Conservation (phyloP, 176 grass and related monocot species). For the Musa itinerans region DNA sequence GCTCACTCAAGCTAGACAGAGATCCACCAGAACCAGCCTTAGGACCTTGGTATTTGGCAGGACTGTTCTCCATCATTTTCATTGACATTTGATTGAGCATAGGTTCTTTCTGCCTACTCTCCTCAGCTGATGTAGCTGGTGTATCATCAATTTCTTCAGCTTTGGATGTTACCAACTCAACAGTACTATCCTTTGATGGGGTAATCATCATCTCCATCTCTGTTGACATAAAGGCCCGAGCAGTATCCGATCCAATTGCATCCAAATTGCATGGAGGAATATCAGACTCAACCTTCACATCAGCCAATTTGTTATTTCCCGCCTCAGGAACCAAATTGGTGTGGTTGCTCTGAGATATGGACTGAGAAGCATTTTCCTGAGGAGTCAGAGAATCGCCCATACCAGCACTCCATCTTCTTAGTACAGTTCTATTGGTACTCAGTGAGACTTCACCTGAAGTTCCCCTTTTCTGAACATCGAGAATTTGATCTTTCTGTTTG, state of each 20-base stretch:
- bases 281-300: constrained; percentile 32
- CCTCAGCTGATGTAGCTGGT: constrained; percentile 58
- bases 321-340: constrained; percentile 24
- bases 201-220: constrained; percentile 27
- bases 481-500: constrained; percentile 69
- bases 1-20: constrained; percentile 35
- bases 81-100: constrained; percentile 94
- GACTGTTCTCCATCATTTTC: constrained; percentile 91
- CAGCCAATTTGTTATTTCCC: constrained; percentile 33
- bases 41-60: constrained; percentile 48
- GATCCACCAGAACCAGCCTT: constrained; percentile 28
- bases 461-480: constrained; percentile 60
- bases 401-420: constrained; percentile 94
- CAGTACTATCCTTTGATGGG: constrained; percentile 27
- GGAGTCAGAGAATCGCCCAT: constrained; percentile 64
- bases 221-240: constrained; percentile 14
- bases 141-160: constrained; percentile 46
- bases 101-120: constrained; percentile 85
- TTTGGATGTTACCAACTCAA: constrained; percentile 33
- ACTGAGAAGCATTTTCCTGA: constrained; percentile 47
- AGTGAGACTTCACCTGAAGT: constrained; percentile 43
- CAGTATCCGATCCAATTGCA: constrained; percentile 22
- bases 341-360: constrained; percentile 44
- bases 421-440: constrained; percentile 49
- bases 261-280: constrained; percentile 5